Evolutionary conservation across 2,329 filamentous ascomycete species (phyloP).

Genomic region (Pseudogymnoascus sp.): DNA sequence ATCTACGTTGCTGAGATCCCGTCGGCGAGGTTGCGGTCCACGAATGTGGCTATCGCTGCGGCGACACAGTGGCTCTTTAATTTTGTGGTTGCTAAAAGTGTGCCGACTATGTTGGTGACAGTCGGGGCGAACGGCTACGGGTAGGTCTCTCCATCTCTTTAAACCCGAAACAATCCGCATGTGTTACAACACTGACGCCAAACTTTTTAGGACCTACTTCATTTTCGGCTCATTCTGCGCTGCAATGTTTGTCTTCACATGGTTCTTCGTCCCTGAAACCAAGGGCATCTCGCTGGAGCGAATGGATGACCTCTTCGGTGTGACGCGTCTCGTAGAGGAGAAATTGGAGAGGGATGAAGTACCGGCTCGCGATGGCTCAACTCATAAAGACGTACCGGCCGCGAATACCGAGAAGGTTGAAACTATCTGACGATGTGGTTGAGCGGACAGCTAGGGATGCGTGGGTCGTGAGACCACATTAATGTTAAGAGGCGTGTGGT

Average conservation of each 20-base stretch:
- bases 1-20: slow-evolving; percentile 64
- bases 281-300: slow-evolving; percentile 39
- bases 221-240: slow-evolving; percentile 54
- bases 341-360: background rate
- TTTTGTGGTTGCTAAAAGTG: slow-evolving; percentile 51
- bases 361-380: background rate
- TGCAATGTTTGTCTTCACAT: slow-evolving; percentile 36
- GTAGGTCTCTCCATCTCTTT: background rate
- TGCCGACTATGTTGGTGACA: slow-evolving; percentile 19
- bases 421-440: background rate
- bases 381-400: background rate
- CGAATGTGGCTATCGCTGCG: slow-evolving; percentile 59
- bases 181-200: background rate
- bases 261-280: slow-evolving; percentile 42
- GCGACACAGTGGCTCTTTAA: slow-evolving; percentile 67
- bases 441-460: background rate
- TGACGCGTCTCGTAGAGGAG: slow-evolving; percentile 12
- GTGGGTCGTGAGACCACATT: background rate
- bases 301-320: slow-evolving; percentile 29
- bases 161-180: background rate
- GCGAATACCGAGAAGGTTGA: background rate
- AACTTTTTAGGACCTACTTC: slow-evolving; percentile 35
- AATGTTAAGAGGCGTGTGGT: background rate
- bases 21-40: slow-evolving; percentile 51
- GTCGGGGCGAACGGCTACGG: slow-evolving; percentile 19